phyloP scores from a whole-genome alignment of 257 asterid species.

The Thymus mandschuricus region DNA sequence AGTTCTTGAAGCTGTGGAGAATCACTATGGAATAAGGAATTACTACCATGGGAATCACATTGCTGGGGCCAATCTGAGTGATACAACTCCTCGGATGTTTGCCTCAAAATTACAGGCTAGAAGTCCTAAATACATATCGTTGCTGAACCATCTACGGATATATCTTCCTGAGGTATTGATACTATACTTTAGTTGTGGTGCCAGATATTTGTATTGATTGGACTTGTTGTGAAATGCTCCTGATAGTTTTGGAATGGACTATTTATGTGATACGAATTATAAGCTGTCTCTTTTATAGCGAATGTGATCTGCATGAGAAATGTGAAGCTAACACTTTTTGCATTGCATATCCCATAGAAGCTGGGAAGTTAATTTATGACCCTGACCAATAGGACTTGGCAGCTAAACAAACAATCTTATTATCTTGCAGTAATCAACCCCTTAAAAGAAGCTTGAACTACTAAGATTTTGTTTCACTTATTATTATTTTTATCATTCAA shows the following conservation, averaged over 20 bases:
- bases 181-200: neutral
- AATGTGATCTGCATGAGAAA: slow-evolving; percentile 4
- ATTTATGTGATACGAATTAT: slow-evolving; percentile 15
- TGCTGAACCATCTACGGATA: slow-evolving; percentile 96
- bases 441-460: slow-evolving; percentile 19
- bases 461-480: slow-evolving; percentile 12
- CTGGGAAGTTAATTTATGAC: slow-evolving; percentile 2
- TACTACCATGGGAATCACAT: slow-evolving; percentile 96
- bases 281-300: slow-evolving; percentile 13
- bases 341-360: slow-evolving; percentile 16
- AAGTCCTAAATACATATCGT: slow-evolving; percentile 87
- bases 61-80: slow-evolving; percentile 76
- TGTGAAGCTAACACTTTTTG: neutral
- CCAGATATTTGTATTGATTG: slow-evolving; percentile 9
- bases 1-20: slow-evolving; percentile 97
- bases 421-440: slow-evolving; percentile 23
- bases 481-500: neutral
- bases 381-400: slow-evolving; percentile 3
- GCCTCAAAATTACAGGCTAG: slow-evolving; percentile 96
- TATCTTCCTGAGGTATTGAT: slow-evolving; percentile 91
- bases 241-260: slow-evolving; percentile 14
- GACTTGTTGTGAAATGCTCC: neutral
- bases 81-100: slow-evolving; percentile 75
- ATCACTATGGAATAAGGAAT: slow-evolving; percentile 68
- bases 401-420: slow-evolving; percentile 2